These are phyloP conservation scores for Candida mattraensis DNA, from an alignment of 805 yeast genomes.

Conservation along the genomic window DNA sequence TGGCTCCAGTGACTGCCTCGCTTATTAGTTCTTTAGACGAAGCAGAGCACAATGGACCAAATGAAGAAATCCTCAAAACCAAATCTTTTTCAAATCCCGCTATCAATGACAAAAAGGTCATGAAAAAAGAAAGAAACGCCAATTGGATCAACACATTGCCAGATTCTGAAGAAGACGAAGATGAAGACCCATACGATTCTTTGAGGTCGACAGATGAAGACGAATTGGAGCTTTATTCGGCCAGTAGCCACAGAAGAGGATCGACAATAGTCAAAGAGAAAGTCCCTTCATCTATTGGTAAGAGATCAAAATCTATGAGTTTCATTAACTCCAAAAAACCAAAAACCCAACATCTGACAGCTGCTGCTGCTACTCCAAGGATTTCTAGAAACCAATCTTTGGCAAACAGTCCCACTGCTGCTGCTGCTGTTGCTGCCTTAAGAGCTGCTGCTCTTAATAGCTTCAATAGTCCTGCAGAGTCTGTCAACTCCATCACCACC, in stretches of 20 bases:
- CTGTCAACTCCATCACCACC: constrained; percentile 35
- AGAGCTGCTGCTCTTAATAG: constrained; percentile 39
- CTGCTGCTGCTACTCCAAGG: constrained; percentile 83
- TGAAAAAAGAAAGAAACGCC: constrained; percentile 14
- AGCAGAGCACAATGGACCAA: constrained; percentile 6
- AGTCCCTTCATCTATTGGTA: constrained; percentile 41
- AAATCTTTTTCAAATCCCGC: constrained; percentile 2
- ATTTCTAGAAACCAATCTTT: constrained; percentile 58
- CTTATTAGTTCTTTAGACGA: constrained; percentile 12
- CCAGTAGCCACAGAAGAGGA: constrained; percentile 32
- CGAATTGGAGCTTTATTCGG: constrained; percentile 12
- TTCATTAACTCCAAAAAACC: constrained; percentile 53
- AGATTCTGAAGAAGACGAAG: constrained; percentile 35
- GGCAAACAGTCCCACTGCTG: constrained; percentile 60
- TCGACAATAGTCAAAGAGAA: constrained; percentile 36
- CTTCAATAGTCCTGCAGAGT: constrained; percentile 39
- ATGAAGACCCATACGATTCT: constrained; percentile 36
- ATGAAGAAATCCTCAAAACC: no score
- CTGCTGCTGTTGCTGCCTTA: constrained; percentile 73
- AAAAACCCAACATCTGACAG: constrained; percentile 50
- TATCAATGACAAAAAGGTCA: constrained; percentile 1
- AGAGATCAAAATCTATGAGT: constrained; percentile 67
- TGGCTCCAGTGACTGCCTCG: constrained; percentile 79
- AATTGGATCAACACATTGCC: constrained; percentile 13
- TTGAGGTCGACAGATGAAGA: no score